Conservation (phyloP, 106 monocot species). For the Acanthochlamys bracteata region DNA sequence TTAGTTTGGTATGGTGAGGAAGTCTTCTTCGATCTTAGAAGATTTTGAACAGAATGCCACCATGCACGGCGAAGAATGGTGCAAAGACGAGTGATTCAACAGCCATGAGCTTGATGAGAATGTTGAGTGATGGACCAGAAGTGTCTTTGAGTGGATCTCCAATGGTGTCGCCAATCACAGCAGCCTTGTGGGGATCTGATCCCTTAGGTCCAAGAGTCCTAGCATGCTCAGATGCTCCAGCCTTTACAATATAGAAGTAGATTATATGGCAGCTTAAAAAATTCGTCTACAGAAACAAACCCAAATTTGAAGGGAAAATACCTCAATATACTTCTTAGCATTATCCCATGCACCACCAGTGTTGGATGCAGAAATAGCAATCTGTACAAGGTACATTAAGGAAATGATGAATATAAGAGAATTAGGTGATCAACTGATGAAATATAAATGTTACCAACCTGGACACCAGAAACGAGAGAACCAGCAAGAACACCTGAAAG, state of each 20-base stretch:
- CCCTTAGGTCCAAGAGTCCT: constrained; percentile 42
- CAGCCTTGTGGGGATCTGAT: constrained; percentile 45
- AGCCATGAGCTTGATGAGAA: constrained; percentile 22
- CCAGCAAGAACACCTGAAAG: constrained; percentile 61
- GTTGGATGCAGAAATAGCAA: constrained; percentile 66
- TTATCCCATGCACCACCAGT: constrained; percentile 58
- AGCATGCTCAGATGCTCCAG: constrained; percentile 41
- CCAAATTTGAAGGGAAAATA: neutral
- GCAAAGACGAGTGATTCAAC: constrained; percentile 21
- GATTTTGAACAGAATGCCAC: constrained; percentile 32
- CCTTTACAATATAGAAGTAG: neutral
- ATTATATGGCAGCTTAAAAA: no score
- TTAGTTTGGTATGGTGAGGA: no score
- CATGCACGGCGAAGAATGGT: constrained; percentile 35
- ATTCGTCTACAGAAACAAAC: neutral
- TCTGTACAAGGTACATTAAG: constrained; percentile 6
- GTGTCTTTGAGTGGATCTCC: constrained; percentile 58
- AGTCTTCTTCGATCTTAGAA: constrained; percentile 7
- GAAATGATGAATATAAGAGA: no score
- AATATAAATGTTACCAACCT: constrained; percentile 13
- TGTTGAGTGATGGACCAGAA: constrained; percentile 26
- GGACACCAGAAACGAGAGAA: constrained; percentile 61
- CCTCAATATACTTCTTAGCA: constrained; percentile 60
- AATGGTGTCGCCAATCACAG: constrained; percentile 50
- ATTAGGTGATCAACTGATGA: neutral